Percentiles rank a stretch among this genome's conserved stretches.
phyloP scores from a whole-genome alignment of 1,284 basidiomycete genomes.

The Cystobasidium sp. region DNA sequence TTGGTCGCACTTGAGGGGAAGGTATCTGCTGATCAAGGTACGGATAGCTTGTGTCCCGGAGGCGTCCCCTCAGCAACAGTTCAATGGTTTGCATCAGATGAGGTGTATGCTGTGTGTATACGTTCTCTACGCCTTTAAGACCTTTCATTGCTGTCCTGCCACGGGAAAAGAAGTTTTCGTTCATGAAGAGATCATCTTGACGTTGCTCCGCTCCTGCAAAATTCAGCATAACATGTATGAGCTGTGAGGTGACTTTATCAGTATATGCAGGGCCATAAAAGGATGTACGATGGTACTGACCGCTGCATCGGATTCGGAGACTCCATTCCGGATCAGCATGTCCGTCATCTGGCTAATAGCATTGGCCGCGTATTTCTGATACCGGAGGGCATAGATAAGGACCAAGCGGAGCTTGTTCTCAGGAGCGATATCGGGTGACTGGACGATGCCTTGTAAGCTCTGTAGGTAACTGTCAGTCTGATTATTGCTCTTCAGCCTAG shows the following conservation, averaged over 20 bases:
- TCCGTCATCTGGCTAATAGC: slow-evolving; percentile 84
- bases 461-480: slow-evolving; percentile 56
- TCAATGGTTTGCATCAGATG: slow-evolving; percentile 92
- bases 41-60: slow-evolving; percentile 87
- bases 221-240: slow-evolving; percentile 92
- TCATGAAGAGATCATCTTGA: slow-evolving; percentile 96
- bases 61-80: slow-evolving; percentile 79
- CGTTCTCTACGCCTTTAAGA: slow-evolving; percentile 98
- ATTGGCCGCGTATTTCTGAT: slow-evolving; percentile 86
- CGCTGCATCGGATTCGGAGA: slow-evolving; percentile 79
- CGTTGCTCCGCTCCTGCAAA: slow-evolving; percentile 93
- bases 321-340: slow-evolving; percentile 77
- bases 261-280: not conserved
- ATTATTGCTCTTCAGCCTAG: not conserved
- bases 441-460: slow-evolving; percentile 77
- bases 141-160: slow-evolving; percentile 95
- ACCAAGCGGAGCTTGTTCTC: slow-evolving; percentile 88
- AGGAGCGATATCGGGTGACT: slow-evolving; percentile 68
- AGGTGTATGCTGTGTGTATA: slow-evolving; percentile 97
- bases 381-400: slow-evolving; percentile 92
- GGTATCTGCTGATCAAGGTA: slow-evolving; percentile 70
- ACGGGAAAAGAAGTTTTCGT: slow-evolving; percentile 90
- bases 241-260: slow-evolving; percentile 59
- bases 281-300: slow-evolving; percentile 59
- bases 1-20: slow-evolving; percentile 2